These are phyloP conservation scores for Xylaria intraflava DNA, from an alignment of 495 filamentous ascomycete genomes.

Conservation along the genomic window DNA sequence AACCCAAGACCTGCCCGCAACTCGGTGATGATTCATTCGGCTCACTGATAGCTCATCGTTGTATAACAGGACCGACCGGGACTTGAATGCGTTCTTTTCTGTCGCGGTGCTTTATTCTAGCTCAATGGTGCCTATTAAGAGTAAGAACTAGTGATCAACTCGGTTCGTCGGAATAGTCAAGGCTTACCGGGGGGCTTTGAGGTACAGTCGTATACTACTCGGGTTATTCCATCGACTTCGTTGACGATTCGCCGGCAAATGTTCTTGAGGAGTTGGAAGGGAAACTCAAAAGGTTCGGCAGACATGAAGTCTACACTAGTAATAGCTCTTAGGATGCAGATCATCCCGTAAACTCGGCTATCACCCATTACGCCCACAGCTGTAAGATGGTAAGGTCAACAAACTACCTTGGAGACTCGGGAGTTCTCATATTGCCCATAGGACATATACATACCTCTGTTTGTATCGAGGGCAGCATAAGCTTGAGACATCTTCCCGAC, in stretches of 20 bases:
- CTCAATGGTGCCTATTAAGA: conserved; percentile 8
- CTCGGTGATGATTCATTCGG: not conserved
- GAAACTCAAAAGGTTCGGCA: conserved; percentile 58
- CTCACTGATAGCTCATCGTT: not conserved
- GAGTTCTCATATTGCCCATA: not conserved
- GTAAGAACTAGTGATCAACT: not conserved
- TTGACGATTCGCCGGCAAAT: conserved; percentile 74
- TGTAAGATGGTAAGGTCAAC: not conserved
- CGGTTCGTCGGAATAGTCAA: not conserved
- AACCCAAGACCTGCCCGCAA: not conserved
- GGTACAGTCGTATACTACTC: conserved; percentile 54
- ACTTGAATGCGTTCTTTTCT: not conserved
- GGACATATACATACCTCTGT: conserved; percentile 20
- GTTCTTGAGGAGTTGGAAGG: conserved; percentile 58
- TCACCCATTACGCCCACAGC: conserved; percentile 59
- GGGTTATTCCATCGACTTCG: conserved; percentile 68
- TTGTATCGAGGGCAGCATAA: conserved; percentile 69
- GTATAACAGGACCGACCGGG: not conserved
- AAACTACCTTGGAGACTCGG: not conserved
- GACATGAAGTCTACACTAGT: conserved; percentile 76
- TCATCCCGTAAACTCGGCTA: conserved; percentile 9
- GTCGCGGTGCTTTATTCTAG: not conserved
- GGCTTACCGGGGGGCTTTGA: conserved; percentile 69
- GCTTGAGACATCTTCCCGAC: conserved; percentile 62
- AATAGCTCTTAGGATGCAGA: conserved; percentile 65